A percentile compares a stretch with the other conserved stretches of the same genome.
Conservation (phyloP, 345 rosid species). For the Corymbia maculata region DNA sequence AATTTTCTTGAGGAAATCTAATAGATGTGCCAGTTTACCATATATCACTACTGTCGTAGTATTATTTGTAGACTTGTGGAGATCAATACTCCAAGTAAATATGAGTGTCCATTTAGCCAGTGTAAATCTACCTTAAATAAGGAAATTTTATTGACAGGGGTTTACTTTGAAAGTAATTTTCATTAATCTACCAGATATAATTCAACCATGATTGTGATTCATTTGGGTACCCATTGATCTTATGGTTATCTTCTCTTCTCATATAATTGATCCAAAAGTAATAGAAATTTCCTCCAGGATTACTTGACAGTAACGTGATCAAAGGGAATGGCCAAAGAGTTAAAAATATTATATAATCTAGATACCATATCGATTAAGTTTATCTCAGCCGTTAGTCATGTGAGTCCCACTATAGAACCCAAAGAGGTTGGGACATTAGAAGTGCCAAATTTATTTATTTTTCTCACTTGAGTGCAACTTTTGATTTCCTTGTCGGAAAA, state of each 20-base stretch:
- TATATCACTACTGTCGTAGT: accelerated
- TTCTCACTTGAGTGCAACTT: no score
- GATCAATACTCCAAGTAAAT: no score
- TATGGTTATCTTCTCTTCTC: background rate
- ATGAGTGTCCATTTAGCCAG: background rate
- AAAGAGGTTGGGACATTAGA: no score
- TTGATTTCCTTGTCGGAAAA: no score
- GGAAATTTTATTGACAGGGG: background rate
- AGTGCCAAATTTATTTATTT: no score
- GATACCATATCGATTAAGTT: background rate
- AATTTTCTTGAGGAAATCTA: background rate
- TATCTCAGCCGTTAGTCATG: background rate
- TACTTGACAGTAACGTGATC: background rate
- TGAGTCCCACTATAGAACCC: background rate
- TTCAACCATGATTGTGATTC: background rate
- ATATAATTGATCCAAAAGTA: background rate
- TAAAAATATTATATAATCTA: background rate
- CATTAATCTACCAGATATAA: background rate
- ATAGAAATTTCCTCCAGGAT: background rate
- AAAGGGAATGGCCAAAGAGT: background rate
- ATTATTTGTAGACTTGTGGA: background rate
- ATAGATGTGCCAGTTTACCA: background rate
- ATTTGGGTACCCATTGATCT: background rate
- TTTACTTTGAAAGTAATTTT: background rate
- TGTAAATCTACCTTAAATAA: background rate